Evolutionary conservation across 768 basidiomycete species (phyloP).

Genomic region (Termitomyces sp.): DNA sequence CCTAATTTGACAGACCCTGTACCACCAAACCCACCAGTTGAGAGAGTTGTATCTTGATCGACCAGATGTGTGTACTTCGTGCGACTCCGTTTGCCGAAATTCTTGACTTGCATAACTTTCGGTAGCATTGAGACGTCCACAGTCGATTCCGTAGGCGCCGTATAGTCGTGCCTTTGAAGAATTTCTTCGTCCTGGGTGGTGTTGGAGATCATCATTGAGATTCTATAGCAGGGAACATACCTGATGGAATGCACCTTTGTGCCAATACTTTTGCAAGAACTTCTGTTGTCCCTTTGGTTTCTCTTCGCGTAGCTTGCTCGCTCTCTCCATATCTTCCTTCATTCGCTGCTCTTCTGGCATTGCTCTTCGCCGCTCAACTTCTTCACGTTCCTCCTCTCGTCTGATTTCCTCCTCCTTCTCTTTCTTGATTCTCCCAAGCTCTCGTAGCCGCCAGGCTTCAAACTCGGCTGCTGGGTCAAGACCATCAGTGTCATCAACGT

Average conservation of each 20-base stretch:
- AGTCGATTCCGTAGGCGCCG: constrained; percentile 84
- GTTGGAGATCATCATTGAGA: neutral
- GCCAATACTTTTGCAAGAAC: constrained; percentile 98
- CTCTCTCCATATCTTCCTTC: constrained; percentile 87
- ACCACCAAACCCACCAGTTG: constrained; percentile 63
- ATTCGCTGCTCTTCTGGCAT: constrained; percentile 91
- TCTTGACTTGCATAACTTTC: constrained; percentile 93
- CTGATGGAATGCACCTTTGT: constrained; percentile 99
- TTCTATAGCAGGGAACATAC: constrained; percentile 29
- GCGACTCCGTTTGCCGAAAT: constrained; percentile 88
- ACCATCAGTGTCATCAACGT: constrained; percentile 94
- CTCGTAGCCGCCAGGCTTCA: constrained; percentile 93
- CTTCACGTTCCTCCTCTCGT: constrained; percentile 82
- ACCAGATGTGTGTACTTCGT: constrained; percentile 96
- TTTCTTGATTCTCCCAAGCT: constrained; percentile 87
- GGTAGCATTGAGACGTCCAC: constrained; percentile 87
- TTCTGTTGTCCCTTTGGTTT: constrained; percentile 90
- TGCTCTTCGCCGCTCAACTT: constrained; percentile 86
- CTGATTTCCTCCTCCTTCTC: constrained; percentile 87
- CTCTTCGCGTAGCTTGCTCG: constrained; percentile 75
- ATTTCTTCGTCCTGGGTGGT: constrained; percentile 71
- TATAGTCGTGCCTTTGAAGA: constrained; percentile 77
- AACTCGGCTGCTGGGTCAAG: constrained; percentile 87
- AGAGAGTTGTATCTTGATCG: constrained; percentile 85
- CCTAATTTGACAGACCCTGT: constrained; percentile 46